A percentile compares a stretch with the other conserved stretches of the same genome.
Evolutionary conservation across 2,329 filamentous ascomycete genomes (phyloP).

Genomic region (Penicillium sp.): DNA sequence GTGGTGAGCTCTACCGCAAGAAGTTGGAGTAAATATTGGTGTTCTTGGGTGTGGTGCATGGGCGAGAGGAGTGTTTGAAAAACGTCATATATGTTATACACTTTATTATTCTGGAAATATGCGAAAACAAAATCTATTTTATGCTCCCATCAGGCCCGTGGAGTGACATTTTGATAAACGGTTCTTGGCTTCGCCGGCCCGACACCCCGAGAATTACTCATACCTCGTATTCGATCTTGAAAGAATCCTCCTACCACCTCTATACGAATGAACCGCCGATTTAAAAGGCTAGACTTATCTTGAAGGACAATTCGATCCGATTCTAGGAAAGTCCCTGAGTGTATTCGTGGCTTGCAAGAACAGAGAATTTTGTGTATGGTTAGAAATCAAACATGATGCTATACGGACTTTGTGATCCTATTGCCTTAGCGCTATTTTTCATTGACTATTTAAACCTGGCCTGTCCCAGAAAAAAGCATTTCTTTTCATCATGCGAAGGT

Average conservation of each 20-base stretch:
- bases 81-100: background rate
- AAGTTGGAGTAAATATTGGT: slow-evolving; percentile 47
- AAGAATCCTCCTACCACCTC: background rate
- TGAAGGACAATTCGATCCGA: background rate
- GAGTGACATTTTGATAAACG: background rate
- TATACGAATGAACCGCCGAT: background rate
- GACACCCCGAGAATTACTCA: slow-evolving; percentile 6
- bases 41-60: background rate
- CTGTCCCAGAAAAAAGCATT: background rate
- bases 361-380: background rate
- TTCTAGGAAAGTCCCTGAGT: background rate
- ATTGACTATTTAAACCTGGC: background rate
- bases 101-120: background rate
- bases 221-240: slow-evolving; percentile 5
- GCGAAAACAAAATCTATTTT: background rate
- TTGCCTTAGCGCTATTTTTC: too few relatives aligned
- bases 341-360: background rate
- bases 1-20: slow-evolving; percentile 83
- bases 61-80: background rate
- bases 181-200: background rate
- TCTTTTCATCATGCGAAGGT: background rate
- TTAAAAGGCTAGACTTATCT: too few relatives aligned
- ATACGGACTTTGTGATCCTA: background rate
- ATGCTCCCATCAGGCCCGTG: background rate
- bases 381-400: slow-evolving; percentile 4